These are phyloP conservation scores for Garcia nutans DNA, from an alignment of 345 rosid species.

Conservation along the genomic window DNA sequence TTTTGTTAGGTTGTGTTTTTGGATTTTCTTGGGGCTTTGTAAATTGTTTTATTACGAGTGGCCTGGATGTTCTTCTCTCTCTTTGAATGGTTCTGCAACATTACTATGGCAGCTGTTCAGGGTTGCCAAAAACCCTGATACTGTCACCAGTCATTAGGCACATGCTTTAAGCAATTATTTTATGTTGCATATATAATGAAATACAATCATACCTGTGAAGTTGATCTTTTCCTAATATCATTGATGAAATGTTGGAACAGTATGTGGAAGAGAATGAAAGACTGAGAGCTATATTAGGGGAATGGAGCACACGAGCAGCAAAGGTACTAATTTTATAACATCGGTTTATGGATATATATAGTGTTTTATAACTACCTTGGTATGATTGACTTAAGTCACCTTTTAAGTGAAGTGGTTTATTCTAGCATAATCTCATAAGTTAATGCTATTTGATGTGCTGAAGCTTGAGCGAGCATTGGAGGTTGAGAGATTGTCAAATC, in stretches of 20 bases:
- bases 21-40: not conserved
- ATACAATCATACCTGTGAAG: not conserved
- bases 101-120: not conserved
- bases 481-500: conserved; percentile 72
- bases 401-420: not conserved
- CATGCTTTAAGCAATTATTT: not conserved
- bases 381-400: not conserved
- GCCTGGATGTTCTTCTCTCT: not conserved
- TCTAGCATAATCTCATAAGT: not conserved
- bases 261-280: conserved; percentile 93
- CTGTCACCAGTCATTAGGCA: not conserved
- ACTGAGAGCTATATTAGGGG: conserved; percentile 81
- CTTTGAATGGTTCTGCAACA: not conserved
- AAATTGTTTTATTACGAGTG: too few relatives aligned
- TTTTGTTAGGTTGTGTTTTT: not conserved
- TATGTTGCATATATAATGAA: not conserved
- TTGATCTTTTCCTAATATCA: not conserved
- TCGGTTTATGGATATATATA: not conserved
- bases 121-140: not conserved
- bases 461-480: conserved; percentile 93
- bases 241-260: conserved; percentile 35
- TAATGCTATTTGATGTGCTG: not conserved
- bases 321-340: conserved; percentile 47
- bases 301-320: conserved; percentile 91
- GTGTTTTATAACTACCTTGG: not conserved